Conservation (phyloP, 148 eudicot genomes). For the Heliamphora exappendiculata region DNA sequence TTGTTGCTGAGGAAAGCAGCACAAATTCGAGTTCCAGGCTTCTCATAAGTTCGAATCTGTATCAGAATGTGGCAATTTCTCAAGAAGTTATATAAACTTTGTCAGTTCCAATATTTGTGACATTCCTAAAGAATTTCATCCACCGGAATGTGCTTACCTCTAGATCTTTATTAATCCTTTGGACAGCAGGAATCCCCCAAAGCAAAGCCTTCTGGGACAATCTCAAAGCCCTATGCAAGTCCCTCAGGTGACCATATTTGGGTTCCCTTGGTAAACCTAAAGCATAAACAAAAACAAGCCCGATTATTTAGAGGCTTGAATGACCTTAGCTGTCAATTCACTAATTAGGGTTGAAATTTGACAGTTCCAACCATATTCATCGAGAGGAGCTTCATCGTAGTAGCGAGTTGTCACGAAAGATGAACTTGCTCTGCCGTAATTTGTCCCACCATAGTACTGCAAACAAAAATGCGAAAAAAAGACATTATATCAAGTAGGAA, state of each 20-base stretch:
- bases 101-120: neutral
- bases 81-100: neutral
- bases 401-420: slow-evolving; percentile 73
- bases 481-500: too few relatives aligned
- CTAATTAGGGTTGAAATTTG: neutral
- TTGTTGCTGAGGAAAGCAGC: slow-evolving; percentile 73
- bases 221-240: slow-evolving; percentile 57
- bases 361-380: slow-evolving; percentile 58
- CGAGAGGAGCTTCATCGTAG: slow-evolving; percentile 95
- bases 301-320: slow-evolving; percentile 3
- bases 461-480: neutral
- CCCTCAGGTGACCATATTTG: slow-evolving; percentile 69
- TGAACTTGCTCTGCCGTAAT: slow-evolving; percentile 60
- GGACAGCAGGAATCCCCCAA: slow-evolving; percentile 31
- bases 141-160: slow-evolving; percentile 35
- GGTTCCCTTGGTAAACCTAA: slow-evolving; percentile 75
- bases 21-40: slow-evolving; percentile 37
- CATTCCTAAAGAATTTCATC: too few relatives aligned
- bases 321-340: neutral
- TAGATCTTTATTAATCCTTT: slow-evolving; percentile 18
- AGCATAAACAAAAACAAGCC: neutral
- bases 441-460: slow-evolving; percentile 89
- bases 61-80: neutral
- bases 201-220: slow-evolving; percentile 54
- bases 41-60: slow-evolving; percentile 50